Evolutionary conservation across 2,329 filamentous ascomycete species (phyloP), one percentile per base, ranked within the genome.

Genomic region (Dactylellina leptospora): DNA sequence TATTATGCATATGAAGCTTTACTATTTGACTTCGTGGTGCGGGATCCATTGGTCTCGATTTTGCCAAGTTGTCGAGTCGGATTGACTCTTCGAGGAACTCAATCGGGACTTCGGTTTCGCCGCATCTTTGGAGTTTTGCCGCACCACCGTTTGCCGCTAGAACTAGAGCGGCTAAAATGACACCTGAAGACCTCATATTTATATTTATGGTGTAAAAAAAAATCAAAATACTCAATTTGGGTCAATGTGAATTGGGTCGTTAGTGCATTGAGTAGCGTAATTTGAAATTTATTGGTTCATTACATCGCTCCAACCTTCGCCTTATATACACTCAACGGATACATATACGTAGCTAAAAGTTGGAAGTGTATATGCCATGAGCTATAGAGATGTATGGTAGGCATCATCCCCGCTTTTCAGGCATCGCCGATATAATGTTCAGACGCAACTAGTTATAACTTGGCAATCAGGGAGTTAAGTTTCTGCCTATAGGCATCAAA

Each of bases 1-100:
- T 40, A 13, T 64, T 64, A 36, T 64, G 61, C 16, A 64, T 56
- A 33, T 64, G 61, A 20, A 64, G 5, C 6, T 54, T 54, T 11
- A 64, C 30, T 6, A 20, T 23, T 22, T 47, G 36, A 2, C 10
- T 40, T 40, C 48, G 45, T 2, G 25, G 25, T 11, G 27, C 25
- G 16, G 50, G 30, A 13, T 53, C 27, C 4, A 50, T 10, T 18
- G 60, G 38, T 20, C 23, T 55, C 18, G 33, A 30, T 33, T 63
- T 33, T 11, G 9, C 16, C 50, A 56, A 42, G 13, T 25, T 54
- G 25, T 50, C 27, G 27, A 45, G 47, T 20, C 28, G 61, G 20
- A 63, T 47, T 18, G 59, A 28, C 22, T 63, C 23, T 13, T 63
- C 59, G 16, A 63, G 27, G 2, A 63, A 36, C 9, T 27, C 59